A percentile compares a stretch with the other conserved stretches of the same genome.
These are phyloP conservation scores for Jasminum sambac DNA, from an alignment of 257 asterid species.

Conservation along the genomic window DNA sequence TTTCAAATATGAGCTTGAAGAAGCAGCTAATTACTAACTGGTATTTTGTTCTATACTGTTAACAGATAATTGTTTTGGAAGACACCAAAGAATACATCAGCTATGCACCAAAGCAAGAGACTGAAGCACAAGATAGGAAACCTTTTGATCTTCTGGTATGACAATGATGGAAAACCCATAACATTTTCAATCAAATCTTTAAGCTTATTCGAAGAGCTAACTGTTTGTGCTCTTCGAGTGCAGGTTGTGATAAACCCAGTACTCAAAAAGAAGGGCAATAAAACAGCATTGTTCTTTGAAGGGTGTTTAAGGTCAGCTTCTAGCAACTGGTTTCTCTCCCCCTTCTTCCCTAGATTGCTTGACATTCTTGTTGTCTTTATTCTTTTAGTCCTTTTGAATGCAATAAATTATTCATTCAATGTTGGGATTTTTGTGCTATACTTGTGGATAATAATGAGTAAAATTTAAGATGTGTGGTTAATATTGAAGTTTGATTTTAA, in stretches of 20 bases:
- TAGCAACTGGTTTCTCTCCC: neutral
- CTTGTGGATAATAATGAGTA: too few species aligned
- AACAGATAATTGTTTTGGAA: conserved; percentile 86
- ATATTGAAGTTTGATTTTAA: too few species aligned
- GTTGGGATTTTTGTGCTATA: neutral
- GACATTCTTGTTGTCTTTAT: neutral
- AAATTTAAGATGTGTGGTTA: too few species aligned
- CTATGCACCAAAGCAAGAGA: conserved; percentile 62
- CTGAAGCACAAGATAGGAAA: conserved; percentile 61
- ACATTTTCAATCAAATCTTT: neutral
- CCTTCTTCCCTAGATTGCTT: neutral
- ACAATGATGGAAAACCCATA: conserved; percentile 1
- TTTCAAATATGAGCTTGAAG: too few species aligned
- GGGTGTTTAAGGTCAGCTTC: conserved; percentile 84
- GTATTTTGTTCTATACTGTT: conserved; percentile 11
- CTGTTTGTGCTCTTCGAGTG: conserved; percentile 24
- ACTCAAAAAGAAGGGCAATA: conserved; percentile 60
- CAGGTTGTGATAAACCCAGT: conserved; percentile 90
- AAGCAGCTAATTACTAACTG: neutral
- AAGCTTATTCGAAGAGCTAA: conserved; percentile 18
- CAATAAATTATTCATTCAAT: neutral
- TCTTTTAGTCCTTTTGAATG: neutral
- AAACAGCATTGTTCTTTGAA: conserved; percentile 80
- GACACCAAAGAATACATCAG: conserved; percentile 72
- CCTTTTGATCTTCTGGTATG: conserved; percentile 91